Evolutionary conservation across 2,329 filamentous ascomycete genomes (phyloP).

Genomic region (Sclerotinia trifoliorum): DNA sequence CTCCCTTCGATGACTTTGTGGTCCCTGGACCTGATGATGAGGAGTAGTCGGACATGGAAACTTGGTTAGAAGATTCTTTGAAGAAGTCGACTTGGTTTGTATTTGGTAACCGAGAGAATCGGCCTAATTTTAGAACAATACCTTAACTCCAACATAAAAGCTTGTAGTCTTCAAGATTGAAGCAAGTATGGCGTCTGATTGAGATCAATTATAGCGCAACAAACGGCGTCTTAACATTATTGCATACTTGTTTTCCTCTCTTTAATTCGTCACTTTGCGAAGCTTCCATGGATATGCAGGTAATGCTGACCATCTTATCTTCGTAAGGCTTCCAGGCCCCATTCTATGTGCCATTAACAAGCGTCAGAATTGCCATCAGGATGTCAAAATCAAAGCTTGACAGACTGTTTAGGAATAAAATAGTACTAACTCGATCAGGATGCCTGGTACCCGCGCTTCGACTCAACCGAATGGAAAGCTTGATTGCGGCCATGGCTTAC

Average conservation of each 20-base stretch:
- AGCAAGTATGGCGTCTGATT: background rate
- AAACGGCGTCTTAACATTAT: background rate
- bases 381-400: constrained; percentile 14
- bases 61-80: background rate
- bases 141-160: background rate
- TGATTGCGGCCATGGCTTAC: constrained; percentile 1
- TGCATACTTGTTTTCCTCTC: background rate
- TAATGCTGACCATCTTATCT: constrained; percentile 16
- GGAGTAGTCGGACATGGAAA: background rate
- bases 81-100: background rate
- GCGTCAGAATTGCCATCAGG: background rate
- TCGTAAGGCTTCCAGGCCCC: background rate
- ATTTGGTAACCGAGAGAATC: background rate
- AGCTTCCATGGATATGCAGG: background rate
- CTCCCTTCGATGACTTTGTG: background rate
- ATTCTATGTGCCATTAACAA: background rate
- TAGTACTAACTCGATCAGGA: background rate
- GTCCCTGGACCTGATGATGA: background rate
- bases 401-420: constrained; percentile 1
- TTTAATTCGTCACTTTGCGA: background rate
- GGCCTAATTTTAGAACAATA: background rate
- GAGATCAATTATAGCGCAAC: background rate
- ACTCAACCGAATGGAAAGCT: background rate
- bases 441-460: background rate
- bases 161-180: background rate